Evolutionary conservation across 2,329 filamentous ascomycete genomes (phyloP), one percentile per base, ranked within the genome.

Genomic region (Diaporthe australafricana): DNA sequence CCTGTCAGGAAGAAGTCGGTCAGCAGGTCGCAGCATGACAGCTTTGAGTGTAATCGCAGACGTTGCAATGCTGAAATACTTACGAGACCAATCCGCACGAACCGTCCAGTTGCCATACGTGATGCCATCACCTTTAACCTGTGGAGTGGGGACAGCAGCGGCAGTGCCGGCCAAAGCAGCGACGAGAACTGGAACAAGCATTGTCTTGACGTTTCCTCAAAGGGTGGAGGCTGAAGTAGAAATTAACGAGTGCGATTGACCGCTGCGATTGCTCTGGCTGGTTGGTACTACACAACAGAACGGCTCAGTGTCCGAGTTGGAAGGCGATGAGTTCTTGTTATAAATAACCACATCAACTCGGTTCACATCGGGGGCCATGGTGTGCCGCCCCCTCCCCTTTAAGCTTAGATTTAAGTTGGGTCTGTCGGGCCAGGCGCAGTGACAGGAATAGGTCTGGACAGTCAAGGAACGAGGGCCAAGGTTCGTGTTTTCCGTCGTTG

Each of bases 1-100:
- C 67, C 67, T 70, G 35, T 16, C 25, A 30, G 17, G 30, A 25
- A 25, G 5, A 25, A 30, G 25, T 14, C 16, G 25, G 40, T 56
- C n/a, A 56, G 35, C 66, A n/a, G 6, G 50, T 17, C 50, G 8
- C 25, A 16, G 9, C 16, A 42, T 30, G 14, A 27, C 32, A 35
- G 32, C 32, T 35, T 5, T 40, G 8, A 16, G 38, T 40, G 11
- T 40, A 3, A 27, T n/a, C 6, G 27, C 32, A 35, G 14, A 11
- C 32, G 2, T 8, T 25, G 45, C 2, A 9, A 48, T 35, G 32
- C 7, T 38, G 38, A n/a, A n/a, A n/a, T 9, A 62, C 67, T 52
- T 52, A 70, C 68, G 47, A n/a, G 68, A 70, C 68, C 68, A 70
- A 32, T 70, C 68, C 9, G 68, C 68, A 8, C 68, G 45, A 16